phyloP scores from a whole-genome alignment of 2,329 filamentous ascomycete genomes.

The Penicillium sp. region DNA sequence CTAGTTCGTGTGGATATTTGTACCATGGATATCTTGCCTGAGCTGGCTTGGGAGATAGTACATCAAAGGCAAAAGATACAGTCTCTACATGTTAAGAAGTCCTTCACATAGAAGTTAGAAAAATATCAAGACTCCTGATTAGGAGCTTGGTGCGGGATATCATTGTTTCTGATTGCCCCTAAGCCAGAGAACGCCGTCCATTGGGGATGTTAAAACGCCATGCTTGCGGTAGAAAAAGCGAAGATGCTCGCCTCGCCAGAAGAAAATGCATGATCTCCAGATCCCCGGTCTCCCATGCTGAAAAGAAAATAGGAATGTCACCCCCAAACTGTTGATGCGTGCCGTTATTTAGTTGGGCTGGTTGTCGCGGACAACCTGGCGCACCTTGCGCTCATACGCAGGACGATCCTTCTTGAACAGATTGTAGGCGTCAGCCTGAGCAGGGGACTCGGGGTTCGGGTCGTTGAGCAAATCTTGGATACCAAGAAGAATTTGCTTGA shows the following conservation, averaged over 20 bases:
- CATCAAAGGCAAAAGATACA: too few relatives aligned
- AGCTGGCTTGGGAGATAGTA: too few relatives aligned
- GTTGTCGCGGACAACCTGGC: slow-evolving; percentile 85
- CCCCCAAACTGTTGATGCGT: slow-evolving; percentile 1
- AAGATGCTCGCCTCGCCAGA: slow-evolving; percentile 17
- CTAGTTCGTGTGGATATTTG: too few relatives aligned
- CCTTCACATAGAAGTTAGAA: not conserved
- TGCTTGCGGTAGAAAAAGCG: slow-evolving; percentile 25
- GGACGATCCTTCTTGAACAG: slow-evolving; percentile 86
- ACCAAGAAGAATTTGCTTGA: slow-evolving; percentile 94
- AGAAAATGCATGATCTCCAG: slow-evolving; percentile 17
- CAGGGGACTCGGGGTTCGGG: slow-evolving; percentile 94
- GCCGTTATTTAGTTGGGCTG: slow-evolving; percentile 62
- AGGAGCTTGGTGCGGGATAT: slow-evolving; percentile 1
- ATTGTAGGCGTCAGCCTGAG: slow-evolving; percentile 96
- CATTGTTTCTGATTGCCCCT: slow-evolving; percentile 6
- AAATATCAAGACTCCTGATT: not conserved
- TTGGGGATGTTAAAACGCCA: slow-evolving; percentile 27
- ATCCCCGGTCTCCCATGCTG: slow-evolving; percentile 10
- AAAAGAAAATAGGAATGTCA: slow-evolving; percentile 12
- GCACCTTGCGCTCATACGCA: slow-evolving; percentile 88
- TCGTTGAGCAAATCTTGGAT: slow-evolving; percentile 96
- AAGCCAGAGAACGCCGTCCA: slow-evolving; percentile 20
- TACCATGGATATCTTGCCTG: too few relatives aligned
- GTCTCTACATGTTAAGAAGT: too few relatives aligned